A percentile compares a stretch with the other conserved stretches of the same genome.
Evolutionary conservation across 2,329 filamentous ascomycete species (phyloP).

Genomic region (Triangularia setosa): DNA sequence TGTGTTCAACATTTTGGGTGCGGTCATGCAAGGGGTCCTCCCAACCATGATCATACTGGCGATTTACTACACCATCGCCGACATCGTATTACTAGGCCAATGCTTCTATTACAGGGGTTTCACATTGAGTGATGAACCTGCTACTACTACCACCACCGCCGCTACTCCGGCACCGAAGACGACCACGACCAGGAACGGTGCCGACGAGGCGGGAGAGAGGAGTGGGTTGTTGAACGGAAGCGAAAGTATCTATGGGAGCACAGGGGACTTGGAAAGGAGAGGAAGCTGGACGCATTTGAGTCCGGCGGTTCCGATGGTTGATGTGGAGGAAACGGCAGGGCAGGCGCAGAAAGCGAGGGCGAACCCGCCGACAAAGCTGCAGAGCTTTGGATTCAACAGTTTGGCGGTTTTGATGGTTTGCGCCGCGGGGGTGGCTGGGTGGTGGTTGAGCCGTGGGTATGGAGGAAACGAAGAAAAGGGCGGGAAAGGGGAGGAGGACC

Average conservation of each 20-base stretch:
- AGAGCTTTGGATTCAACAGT: constrained; percentile 67
- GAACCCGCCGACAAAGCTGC: constrained; percentile 48
- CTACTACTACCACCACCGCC: constrained; percentile 35
- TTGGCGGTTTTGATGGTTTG: constrained; percentile 77
- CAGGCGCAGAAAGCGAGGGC: constrained; percentile 14
- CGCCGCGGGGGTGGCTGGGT: constrained; percentile 76
- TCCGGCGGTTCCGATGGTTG: constrained; percentile 69
- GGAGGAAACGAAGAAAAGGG: constrained; percentile 38
- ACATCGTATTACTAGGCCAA: constrained; percentile 81
- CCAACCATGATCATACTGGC: constrained; percentile 85
- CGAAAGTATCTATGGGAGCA: constrained; percentile 22
- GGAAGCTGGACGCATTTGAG: constrained; percentile 66
- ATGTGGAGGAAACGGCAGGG: constrained; percentile 28
- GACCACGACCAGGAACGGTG: constrained; percentile 10
- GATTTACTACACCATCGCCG: constrained; percentile 87
- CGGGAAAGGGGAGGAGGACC: constrained; percentile 36
- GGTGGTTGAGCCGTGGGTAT: constrained; percentile 66
- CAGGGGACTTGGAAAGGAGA: constrained; percentile 41
- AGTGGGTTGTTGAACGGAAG: constrained; percentile 44
- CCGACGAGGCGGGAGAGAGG: constrained; percentile 46
- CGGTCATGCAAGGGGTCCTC: constrained; percentile 82
- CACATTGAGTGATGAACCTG: constrained; percentile 55
- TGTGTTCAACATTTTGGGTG: constrained; percentile 95
- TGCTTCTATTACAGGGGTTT: constrained; percentile 97
- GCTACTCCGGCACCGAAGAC: constrained; percentile 27